phyloP scores from a whole-genome alignment of 768 basidiomycete species.

The Suillus sp. region DNA sequence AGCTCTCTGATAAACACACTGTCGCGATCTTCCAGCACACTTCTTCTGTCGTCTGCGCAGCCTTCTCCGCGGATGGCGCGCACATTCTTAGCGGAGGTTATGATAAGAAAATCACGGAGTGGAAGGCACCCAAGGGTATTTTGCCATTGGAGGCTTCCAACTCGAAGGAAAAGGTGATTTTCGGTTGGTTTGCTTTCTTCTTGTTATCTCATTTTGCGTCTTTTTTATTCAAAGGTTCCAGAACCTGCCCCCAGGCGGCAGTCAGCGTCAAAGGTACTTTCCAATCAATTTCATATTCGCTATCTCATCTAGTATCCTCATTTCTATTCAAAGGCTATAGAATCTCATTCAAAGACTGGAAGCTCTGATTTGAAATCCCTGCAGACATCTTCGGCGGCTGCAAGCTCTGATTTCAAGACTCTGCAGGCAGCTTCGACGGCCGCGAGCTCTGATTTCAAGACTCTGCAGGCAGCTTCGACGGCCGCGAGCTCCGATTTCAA shows the following conservation, averaged over 20 bases:
- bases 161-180: background rate
- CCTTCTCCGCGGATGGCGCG: background rate
- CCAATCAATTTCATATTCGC: background rate
- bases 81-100: background rate
- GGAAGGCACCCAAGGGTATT: background rate
- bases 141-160: too few species aligned
- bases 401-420: background rate
- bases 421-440: too few species aligned
- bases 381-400: too few species aligned
- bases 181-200: background rate
- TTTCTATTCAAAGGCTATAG: background rate
- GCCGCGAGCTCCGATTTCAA: background rate
- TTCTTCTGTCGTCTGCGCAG: constrained; percentile 1
- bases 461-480: background rate
- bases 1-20: background rate
- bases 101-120: background rate
- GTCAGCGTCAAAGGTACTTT: background rate
- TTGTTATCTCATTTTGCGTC: background rate
- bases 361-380: too few species aligned
- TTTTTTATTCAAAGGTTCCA: too few species aligned
- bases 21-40: background rate
- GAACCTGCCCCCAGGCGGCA: too few species aligned
- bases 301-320: background rate
- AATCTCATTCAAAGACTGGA: background rate
- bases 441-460: background rate